Conservation (phyloP, 208 protist species). For the Wallacemonas sp. region DNA sequence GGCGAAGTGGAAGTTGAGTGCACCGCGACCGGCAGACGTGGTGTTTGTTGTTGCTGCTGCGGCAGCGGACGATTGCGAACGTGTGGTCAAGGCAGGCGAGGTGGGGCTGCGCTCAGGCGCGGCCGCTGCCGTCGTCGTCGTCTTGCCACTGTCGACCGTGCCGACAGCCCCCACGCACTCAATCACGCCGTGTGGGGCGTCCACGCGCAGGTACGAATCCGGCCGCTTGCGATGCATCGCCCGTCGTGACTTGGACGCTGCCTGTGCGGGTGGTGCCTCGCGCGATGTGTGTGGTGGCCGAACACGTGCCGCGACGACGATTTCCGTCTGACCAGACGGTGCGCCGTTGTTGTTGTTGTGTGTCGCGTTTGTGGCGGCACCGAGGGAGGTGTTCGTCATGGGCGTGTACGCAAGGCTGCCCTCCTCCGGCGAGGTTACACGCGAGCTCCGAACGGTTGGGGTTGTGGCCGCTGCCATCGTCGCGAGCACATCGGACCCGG, state of each 20-base stretch:
- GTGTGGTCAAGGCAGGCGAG: neutral
- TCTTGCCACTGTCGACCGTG: neutral
- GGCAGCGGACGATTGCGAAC: neutral
- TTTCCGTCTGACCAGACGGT: neutral
- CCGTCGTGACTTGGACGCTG: neutral
- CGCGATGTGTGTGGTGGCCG: constrained; percentile 19
- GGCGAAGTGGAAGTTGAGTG: constrained; percentile 67
- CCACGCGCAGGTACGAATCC: constrained; percentile 23
- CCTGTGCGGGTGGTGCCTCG: neutral
- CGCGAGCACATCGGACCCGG: no score
- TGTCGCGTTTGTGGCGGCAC: neutral
- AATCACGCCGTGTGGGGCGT: constrained; percentile 20
- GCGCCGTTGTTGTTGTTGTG: no score
- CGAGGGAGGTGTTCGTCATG: neutral
- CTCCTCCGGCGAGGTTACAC: no score
- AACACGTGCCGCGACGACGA: constrained; percentile 50
- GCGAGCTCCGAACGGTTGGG: no score
- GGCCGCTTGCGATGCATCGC: neutral
- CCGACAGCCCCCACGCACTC: constrained; percentile 24
- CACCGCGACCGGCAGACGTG: neutral
- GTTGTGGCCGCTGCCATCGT: no score
- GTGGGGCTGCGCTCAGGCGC: neutral
- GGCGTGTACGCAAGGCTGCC: neutral
- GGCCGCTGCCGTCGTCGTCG: neutral
- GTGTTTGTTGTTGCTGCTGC: no score